Base-by-base conservation (phyloP, 805 yeast species). In the Komagataella phaffii region DNA sequence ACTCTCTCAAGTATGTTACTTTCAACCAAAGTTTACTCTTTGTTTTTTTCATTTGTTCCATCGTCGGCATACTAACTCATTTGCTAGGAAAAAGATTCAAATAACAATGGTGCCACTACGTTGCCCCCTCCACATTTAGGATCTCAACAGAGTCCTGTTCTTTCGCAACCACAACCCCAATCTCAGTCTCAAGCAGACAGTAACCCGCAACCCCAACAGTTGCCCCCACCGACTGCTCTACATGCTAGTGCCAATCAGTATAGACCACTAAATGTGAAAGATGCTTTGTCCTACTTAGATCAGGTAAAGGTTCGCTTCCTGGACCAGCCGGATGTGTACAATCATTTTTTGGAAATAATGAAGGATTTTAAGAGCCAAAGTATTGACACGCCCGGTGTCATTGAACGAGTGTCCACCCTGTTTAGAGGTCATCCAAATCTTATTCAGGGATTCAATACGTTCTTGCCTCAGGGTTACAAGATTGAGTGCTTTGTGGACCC, bases 321-420 rank as follows among this genome's bases (percentile, higher is more conserved):
- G 65, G 78, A 82, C 57, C 95, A 91, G 68, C 95, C 98, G 0
- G 97, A 90, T 60, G 96, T 93, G 46, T 93, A 93, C 73, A 93
- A 93, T 67, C 89, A 87, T 66, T 93, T 95, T 62, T 75, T 93
- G 62, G 99, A 93, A 64, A 91, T 93, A 57, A 93, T 93, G 99
- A 95, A 95, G 71, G 99, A 95, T 64, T 95, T 93, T 72, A 95
- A 95, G 72, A 84, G 95, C 51, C 97, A 91, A 70, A 70, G 81
- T 55, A 90, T 93, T 60, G 98, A 93, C 65, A 93, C 99, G 0
- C 99, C 98, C 0, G 99, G 98, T 43, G 99, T 93, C 24, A 93
- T 93, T 63, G 96, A 91, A 65, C 75, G 99, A 53, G 99, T 93
- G 1, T 88, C 96, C 0, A 77, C 85, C 1, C 71, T 93, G 52